Base-by-base conservation (phyloP, 345 rosid species). In the Dimocarpus longan region DNA sequence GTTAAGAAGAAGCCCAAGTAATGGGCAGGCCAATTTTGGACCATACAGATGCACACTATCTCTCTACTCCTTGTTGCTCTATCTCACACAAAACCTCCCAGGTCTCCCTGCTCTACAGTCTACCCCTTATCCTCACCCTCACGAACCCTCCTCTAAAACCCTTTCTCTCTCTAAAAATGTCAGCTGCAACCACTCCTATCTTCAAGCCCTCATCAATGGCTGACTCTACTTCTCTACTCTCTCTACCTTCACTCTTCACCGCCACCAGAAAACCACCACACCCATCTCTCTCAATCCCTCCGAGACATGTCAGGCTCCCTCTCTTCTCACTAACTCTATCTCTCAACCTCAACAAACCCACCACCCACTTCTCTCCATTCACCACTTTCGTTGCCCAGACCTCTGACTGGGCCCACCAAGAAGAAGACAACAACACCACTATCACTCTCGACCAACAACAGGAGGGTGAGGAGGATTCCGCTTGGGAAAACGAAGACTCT, bases 171-270 rank as follows among this genome's bases (percentile, higher is more conserved):
- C 16, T 16, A 0, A 59, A 57, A 24, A 89, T 90, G 93, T 80
- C 87, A 78, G 77, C 90, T 42, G 72, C 89, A 1, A 74, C 89
- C 3, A 70, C 87, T 3, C 82, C 87, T 8, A 77, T 83, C 79
- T 88, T 87, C 72, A 89, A 85, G 84, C 86, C 91, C 75, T 69
- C 92, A 65, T 84, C 95, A 54, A 83, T 86, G 85, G 87, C 90
- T 0, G 95, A 88, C 78, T 89, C 93, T 18, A 78, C 82, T n/a
- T 87, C 86, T 65, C 75, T 90, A 7, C 76, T 80, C 54, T 88
- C 88, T 24, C 77, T 85, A 32, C 90, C 91, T 72, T 89, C 90
- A 32, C 19, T 86, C 60, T 84, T 85, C 75, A 52, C 85, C 66
- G 7, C 77, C 68, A 73, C 88, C 62, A 84, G 86, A 71, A 87